A percentile compares a stretch with the other conserved stretches of the same genome.
These are phyloP conservation scores for Priceomyces fermenticarens DNA, from an alignment of 805 yeast genomes.

Conservation along the genomic window DNA sequence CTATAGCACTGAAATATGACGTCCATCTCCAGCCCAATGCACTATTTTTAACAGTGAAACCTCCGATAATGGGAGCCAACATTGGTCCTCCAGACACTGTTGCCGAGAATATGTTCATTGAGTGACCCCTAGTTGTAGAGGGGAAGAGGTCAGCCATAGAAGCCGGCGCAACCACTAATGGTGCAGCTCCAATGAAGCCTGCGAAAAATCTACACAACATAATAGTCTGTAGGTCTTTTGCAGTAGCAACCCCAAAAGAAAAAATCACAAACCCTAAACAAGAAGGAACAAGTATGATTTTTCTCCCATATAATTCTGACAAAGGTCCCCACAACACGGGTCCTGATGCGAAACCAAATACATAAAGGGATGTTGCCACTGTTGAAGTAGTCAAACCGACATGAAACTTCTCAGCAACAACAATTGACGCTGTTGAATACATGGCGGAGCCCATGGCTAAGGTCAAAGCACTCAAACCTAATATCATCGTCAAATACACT, in stretches of 20 bases:
- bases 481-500: constrained; percentile 14
- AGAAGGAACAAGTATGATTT: constrained; percentile 54
- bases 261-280: constrained; percentile 36
- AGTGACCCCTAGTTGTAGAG: constrained; percentile 62
- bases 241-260: constrained; percentile 62
- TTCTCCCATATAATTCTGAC: constrained; percentile 76
- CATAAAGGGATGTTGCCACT: constrained; percentile 71
- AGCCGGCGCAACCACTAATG: constrained; percentile 77
- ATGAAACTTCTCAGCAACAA: constrained; percentile 46
- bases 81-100: constrained; percentile 75
- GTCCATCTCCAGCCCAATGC: constrained; percentile 52
- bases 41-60: constrained; percentile 20
- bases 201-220: constrained; percentile 72
- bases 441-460: constrained; percentile 58
- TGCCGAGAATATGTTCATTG: constrained; percentile 64
- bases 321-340: constrained; percentile 84
- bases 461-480: constrained; percentile 42
- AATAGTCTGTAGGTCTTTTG: constrained; percentile 71
- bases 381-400: constrained; percentile 65
- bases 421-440: constrained; percentile 57
- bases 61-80: constrained; percentile 62
- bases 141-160: constrained; percentile 75
- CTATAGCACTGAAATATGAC: constrained; percentile 43
- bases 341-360: constrained; percentile 84
- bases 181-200: constrained; percentile 78